Conservation (phyloP, 768 basidiomycete genomes). For the Lanmaoa rubissima region DNA sequence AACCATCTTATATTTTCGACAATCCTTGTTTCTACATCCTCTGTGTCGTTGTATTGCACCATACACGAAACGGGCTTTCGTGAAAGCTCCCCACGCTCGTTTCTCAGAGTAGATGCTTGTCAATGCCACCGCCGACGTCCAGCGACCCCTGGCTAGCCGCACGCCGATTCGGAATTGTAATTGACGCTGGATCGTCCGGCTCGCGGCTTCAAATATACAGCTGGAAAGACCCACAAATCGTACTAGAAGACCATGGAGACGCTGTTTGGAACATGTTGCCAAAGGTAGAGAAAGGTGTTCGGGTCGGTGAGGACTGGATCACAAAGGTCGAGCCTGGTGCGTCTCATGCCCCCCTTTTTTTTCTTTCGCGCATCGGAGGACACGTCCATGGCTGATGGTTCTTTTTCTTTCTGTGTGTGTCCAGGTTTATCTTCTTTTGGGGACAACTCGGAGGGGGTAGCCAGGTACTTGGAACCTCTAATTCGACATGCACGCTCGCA, state of each 20-base stretch:
- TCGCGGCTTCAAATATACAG: conserved; percentile 96
- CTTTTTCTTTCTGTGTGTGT: not conserved
- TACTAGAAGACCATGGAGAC: conserved; percentile 51
- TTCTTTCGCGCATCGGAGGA: not conserved
- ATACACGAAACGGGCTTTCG: conserved; percentile 14
- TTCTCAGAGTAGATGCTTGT: conserved; percentile 27
- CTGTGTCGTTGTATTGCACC: conserved; percentile 1
- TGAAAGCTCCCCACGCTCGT: conserved; percentile 23
- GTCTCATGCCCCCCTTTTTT: conserved; percentile 27
- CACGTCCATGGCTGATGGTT: not conserved
- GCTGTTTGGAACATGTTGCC: conserved; percentile 60
- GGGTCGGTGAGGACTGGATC: conserved; percentile 80
- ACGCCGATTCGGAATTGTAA: conserved; percentile 88
- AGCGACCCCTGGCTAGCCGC: conserved; percentile 74
- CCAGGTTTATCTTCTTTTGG: conserved; percentile 86
- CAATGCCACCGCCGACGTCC: conserved; percentile 75
- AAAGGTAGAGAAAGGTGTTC: conserved; percentile 89
- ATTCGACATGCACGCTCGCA: conserved; percentile 77
- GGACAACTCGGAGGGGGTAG: conserved; percentile 65
- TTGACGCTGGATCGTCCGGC: conserved; percentile 98
- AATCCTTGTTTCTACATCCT: not conserved
- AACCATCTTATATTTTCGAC: not conserved
- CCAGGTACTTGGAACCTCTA: conserved; percentile 75
- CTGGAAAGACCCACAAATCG: conserved; percentile 80
- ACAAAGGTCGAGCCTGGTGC: conserved; percentile 90